Evolutionary conservation across 768 basidiomycete genomes (phyloP), one percentile per base, ranked within the genome.

Genomic region (Krasilnikovozyma curviuscula): DNA sequence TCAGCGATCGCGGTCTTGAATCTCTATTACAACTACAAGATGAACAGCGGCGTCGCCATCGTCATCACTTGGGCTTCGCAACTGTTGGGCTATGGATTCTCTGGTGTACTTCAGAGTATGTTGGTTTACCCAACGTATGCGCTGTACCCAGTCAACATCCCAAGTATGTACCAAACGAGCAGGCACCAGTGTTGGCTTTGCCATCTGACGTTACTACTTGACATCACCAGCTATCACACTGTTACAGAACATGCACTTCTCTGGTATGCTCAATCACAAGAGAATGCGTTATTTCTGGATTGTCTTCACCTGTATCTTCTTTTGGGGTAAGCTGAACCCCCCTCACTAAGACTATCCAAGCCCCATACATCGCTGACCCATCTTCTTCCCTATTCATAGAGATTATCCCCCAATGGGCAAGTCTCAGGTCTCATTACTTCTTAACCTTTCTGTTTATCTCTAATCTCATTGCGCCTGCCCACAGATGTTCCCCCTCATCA

Each of bases 401-500:
- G n/a, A n/a, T n/a, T n/a, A n/a, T n/a, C n/a, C n/a, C n/a, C n/a
- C n/a, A n/a, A n/a, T n/a, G n/a, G n/a, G n/a, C n/a, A n/a, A n/a
- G n/a, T n/a, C n/a, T n/a, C n/a, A n/a, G n/a, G n/a, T n/a, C n/a
- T n/a, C n/a, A n/a, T n/a, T n/a, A n/a, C n/a, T n/a, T n/a, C n/a
- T n/a, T n/a, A n/a, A n/a, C n/a, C n/a, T n/a, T n/a, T n/a, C n/a
- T n/a, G n/a, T n/a, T n/a, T n/a, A n/a, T n/a, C n/a, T n/a, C n/a
- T n/a, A n/a, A n/a, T n/a, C n/a, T n/a, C n/a, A n/a, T n/a, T n/a
- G n/a, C n/a, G n/a, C n/a, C n/a, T n/a, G n/a, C n/a, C n/a, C n/a
- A n/a, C n/a, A n/a, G n/a, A n/a, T 66, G 70, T 78, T 78, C 57
- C 78, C 78, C 0, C 63, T 78, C 21, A 65, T 78, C 25, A 77